These are phyloP conservation scores for Capsicum pubescens DNA, from an alignment of 257 asterid species.

Conservation along the genomic window DNA sequence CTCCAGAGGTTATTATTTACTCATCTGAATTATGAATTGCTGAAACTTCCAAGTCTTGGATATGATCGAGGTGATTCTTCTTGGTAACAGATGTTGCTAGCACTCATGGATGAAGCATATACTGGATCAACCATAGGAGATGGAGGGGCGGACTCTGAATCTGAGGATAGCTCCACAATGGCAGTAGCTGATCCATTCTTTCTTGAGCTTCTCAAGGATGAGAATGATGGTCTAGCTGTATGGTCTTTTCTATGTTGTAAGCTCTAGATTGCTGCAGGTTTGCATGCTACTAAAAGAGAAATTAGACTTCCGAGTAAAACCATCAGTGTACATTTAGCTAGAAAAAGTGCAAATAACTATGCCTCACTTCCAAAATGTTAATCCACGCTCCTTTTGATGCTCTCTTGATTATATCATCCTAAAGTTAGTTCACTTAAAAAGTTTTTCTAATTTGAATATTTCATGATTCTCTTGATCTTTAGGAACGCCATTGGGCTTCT, in stretches of 20 bases:
- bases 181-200: conserved; percentile 80
- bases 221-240: conserved; percentile 96
- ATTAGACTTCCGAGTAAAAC: conserved; percentile 5
- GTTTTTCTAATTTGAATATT: conserved; percentile 31
- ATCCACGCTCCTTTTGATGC: conserved; percentile 10
- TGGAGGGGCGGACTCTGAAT: conserved; percentile 93
- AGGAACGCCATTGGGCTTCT: conserved; percentile 97
- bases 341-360: conserved; percentile 10
- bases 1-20: conserved; percentile 75
- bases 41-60: conserved; percentile 22
- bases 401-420: conserved; percentile 10
- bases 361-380: neutral
- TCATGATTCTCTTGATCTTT: conserved; percentile 39
- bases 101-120: conserved; percentile 98
- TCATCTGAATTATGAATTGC: conserved; percentile 27
- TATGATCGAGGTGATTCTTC: conserved; percentile 33
- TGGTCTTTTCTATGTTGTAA: conserved; percentile 46
- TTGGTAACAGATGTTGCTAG: conserved; percentile 78
- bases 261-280: conserved; percentile 23
- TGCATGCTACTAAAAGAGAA: conserved; percentile 18
- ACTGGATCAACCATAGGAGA: conserved; percentile 95
- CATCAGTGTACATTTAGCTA: neutral
- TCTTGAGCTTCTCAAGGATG: conserved; percentile 97
- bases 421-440: neutral
- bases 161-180: conserved; percentile 80